A percentile compares a stretch with the other conserved stretches of the same genome.
Evolutionary conservation across 176 grass and related monocot genomes (phyloP).

Genomic region (Oryza punctata): DNA sequence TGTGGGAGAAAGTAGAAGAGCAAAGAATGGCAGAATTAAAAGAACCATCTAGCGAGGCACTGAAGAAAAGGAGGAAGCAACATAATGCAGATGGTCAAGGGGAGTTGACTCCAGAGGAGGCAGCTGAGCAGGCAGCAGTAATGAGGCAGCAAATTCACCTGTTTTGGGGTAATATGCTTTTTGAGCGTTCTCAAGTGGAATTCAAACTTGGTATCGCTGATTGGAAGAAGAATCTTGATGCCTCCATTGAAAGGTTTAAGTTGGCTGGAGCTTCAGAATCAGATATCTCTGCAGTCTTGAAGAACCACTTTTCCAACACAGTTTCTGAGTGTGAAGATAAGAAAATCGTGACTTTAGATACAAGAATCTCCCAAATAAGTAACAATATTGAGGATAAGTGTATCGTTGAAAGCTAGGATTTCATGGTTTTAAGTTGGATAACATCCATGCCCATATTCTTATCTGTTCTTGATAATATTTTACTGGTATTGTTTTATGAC

Average conservation of each 20-base stretch:
- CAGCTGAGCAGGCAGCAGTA: conserved; percentile 76
- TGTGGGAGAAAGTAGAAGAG: conserved; percentile 98
- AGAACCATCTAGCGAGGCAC: conserved; percentile 57
- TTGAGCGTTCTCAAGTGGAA: conserved; percentile 95
- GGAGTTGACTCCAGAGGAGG: conserved; percentile 77
- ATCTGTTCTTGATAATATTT: conserved; percentile 27
- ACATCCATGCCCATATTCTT: conserved; percentile 14
- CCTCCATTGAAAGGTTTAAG: conserved; percentile 82
- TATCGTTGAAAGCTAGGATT: conserved; percentile 64
- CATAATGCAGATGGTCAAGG: conserved; percentile 53
- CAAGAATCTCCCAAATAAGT: conserved; percentile 43
- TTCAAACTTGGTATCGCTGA: conserved; percentile 77
- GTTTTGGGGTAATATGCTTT: conserved; percentile 99
- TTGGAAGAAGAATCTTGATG: conserved; percentile 94
- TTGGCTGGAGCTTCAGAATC: conserved; percentile 91
- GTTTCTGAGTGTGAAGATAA: conserved; percentile 60
- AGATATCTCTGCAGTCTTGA: conserved; percentile 81
- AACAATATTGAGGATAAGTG: conserved; percentile 57
- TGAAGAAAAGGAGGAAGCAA: conserved; percentile 75
- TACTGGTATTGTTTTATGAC: conserved; percentile 21
- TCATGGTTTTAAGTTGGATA: conserved; percentile 34
- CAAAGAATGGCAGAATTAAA: conserved; percentile 79
- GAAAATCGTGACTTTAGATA: conserved; percentile 41
- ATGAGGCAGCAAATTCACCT: conserved; percentile 99
- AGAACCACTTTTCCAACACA: conserved; percentile 87